Evolutionary conservation across 2,329 filamentous ascomycete species (phyloP).

Genomic region (Parasarocladium wereldwijsianum): DNA sequence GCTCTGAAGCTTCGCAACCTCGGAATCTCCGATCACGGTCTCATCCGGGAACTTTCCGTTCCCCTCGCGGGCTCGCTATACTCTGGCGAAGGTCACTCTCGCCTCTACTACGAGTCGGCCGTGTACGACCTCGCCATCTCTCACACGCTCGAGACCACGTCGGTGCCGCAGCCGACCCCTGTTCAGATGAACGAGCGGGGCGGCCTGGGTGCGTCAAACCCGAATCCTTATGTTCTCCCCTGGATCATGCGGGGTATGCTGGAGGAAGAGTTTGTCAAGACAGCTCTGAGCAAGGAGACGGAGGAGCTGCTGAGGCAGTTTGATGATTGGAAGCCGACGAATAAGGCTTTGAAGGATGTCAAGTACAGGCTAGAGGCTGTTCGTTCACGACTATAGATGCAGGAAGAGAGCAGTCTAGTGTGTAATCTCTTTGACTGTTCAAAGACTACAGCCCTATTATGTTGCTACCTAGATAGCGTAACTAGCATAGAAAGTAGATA

Average conservation of each 20-base stretch:
- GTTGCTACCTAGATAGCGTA: too few species aligned
- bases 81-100: conserved; percentile 81
- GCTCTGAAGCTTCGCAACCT: conserved; percentile 87
- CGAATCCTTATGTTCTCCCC: conserved; percentile 82
- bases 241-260: conserved; percentile 92
- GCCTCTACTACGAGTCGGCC: conserved; percentile 76
- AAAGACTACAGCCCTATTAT: too few species aligned
- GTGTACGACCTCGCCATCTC: conserved; percentile 70
- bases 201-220: conserved; percentile 23
- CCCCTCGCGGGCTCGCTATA: conserved; percentile 87
- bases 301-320: conserved; percentile 71
- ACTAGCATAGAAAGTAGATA: too few species aligned
- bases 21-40: conserved; percentile 80
- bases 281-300: conserved; percentile 63
- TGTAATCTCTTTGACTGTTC: not conserved
- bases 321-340: conserved; percentile 82
- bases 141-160: conserved; percentile 55
- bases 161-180: conserved; percentile 9
- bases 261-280: conserved; percentile 82
- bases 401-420: not conserved
- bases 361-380: conserved; percentile 90
- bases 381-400: conserved; percentile 59
- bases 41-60: conserved; percentile 77
- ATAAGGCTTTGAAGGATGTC: conserved; percentile 87
- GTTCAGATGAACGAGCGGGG: conserved; percentile 10